A percentile compares a stretch with the other conserved stretches of the same genome.
Evolutionary conservation across 768 basidiomycete genomes (phyloP).

Genomic region (Tephrocybe sp.): DNA sequence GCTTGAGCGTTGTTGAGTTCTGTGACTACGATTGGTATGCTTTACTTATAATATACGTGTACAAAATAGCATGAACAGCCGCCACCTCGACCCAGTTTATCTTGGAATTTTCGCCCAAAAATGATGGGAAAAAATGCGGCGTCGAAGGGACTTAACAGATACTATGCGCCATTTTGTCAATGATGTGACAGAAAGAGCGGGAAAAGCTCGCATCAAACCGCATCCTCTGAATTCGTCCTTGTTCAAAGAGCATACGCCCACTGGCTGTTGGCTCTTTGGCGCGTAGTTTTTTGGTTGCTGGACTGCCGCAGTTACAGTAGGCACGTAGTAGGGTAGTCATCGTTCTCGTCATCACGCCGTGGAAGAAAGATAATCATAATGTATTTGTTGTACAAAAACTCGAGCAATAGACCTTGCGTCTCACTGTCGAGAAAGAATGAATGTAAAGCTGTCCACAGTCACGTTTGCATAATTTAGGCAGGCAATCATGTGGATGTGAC

Average conservation of each 20-base stretch:
- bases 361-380: not conserved
- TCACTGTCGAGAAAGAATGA: not conserved
- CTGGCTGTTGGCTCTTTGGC: slow-evolving; percentile 1
- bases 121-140: slow-evolving; percentile 3
- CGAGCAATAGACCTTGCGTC: not conserved
- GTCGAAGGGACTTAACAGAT: not conserved
- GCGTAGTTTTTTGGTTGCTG: slow-evolving; percentile 8
- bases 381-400: not conserved
- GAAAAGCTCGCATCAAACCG: not conserved
- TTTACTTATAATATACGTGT: slow-evolving; percentile 1
- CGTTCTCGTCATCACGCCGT: slow-evolving; percentile 2
- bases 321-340: not conserved
- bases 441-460: too few species aligned
- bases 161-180: not conserved
- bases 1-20: slow-evolving; percentile 9
- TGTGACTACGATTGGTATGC: slow-evolving; percentile 1
- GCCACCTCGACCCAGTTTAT: slow-evolving; percentile 1
- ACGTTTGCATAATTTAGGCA: too few species aligned
- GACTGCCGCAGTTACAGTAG: not conserved
- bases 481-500: too few species aligned
- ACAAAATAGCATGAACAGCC: too few species aligned
- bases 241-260: slow-evolving; percentile 6
- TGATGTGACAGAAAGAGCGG: not conserved
- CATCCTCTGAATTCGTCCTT: slow-evolving; percentile 9
- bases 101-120: slow-evolving; percentile 5